Evolutionary conservation across 495 filamentous ascomycete species (phyloP).

Genomic region (Aspergillus heteromorphus): DNA sequence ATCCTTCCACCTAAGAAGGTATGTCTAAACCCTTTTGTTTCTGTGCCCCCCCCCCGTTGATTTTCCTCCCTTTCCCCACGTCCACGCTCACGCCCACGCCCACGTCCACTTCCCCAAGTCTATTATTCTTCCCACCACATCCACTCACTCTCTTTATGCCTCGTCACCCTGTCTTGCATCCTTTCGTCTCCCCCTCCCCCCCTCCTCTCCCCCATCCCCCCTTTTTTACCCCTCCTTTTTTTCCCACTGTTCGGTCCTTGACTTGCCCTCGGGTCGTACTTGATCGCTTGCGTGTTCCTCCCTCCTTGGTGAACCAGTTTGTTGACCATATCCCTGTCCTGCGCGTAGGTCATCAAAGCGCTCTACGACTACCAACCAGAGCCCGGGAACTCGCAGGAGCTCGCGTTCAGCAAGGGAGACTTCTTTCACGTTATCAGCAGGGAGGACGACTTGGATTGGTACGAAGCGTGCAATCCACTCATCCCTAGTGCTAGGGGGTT

Average conservation of each 20-base stretch:
- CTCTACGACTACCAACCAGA: slow-evolving; percentile 86
- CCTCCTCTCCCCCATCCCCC: slow-evolving; percentile 2
- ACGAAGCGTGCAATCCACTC: slow-evolving; percentile 96
- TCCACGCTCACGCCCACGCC: no score
- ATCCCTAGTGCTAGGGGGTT: slow-evolving; percentile 83
- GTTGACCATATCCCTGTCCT: slow-evolving; percentile 16
- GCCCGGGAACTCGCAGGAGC: slow-evolving; percentile 60
- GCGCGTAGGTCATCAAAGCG: slow-evolving; percentile 82
- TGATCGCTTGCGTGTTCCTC: slow-evolving; percentile 3
- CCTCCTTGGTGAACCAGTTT: slow-evolving; percentile 9
- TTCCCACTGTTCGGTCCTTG: neutral
- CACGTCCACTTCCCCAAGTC: no score
- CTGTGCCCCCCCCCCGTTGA: slow-evolving; percentile 10
- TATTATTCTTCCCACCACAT: no score
- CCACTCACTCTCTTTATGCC: slow-evolving; percentile 4
- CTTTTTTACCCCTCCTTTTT: slow-evolving; percentile 5
- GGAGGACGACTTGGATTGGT: slow-evolving; percentile 93
- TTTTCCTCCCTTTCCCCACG: slow-evolving; percentile 7
- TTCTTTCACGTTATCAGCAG: slow-evolving; percentile 98
- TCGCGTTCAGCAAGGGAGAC: slow-evolving; percentile 88
- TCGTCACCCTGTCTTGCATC: slow-evolving; percentile 2
- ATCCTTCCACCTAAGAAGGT: slow-evolving; percentile 98
- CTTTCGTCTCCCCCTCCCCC: slow-evolving; percentile 6
- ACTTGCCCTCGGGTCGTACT: neutral
- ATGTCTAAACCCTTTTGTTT: no score